phyloP scores from a whole-genome alignment of 148 eudicot species.

The Cornus florida region DNA sequence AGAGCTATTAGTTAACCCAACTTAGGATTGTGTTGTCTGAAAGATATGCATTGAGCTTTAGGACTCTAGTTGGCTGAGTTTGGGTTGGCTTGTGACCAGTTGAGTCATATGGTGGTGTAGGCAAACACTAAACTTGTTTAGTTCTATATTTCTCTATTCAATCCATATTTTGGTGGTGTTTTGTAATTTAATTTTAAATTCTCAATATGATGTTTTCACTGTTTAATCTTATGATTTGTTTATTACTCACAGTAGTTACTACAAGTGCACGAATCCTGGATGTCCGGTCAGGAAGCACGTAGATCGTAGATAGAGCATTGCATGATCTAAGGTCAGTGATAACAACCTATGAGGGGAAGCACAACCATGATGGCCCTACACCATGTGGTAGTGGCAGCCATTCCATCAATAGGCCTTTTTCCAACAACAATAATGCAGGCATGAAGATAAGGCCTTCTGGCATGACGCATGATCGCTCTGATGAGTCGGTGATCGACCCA shows the following conservation, averaged over 20 bases:
- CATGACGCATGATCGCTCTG: conserved; percentile 12
- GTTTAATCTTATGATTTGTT: neutral
- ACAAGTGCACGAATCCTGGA: conserved; percentile 65
- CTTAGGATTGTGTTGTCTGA: no score
- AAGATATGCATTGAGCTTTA: no score
- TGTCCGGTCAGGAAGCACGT: conserved; percentile 77
- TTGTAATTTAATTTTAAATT: neutral
- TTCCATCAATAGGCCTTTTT: conserved; percentile 20
- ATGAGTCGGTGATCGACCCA: conserved; percentile 9
- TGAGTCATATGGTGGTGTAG: no score
- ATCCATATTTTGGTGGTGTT: no score
- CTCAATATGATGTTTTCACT: neutral
- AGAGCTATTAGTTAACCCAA: no score
- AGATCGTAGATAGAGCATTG: conserved; percentile 69
- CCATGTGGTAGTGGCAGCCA: conserved; percentile 58
- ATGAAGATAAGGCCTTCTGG: conserved; percentile 27
- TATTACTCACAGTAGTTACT: conserved; percentile 61
- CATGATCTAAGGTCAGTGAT: conserved; percentile 64
- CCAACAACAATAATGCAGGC: conserved; percentile 13
- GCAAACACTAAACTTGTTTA: no score
- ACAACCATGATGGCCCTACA: conserved; percentile 78
- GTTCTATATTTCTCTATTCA: no score
- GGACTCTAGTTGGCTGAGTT: no score
- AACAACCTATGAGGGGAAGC: conserved; percentile 82
- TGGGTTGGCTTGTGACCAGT: no score